Evolutionary conservation across 139 green algal species (phyloP).

Genomic region (Ostreobium quekettii): DNA sequence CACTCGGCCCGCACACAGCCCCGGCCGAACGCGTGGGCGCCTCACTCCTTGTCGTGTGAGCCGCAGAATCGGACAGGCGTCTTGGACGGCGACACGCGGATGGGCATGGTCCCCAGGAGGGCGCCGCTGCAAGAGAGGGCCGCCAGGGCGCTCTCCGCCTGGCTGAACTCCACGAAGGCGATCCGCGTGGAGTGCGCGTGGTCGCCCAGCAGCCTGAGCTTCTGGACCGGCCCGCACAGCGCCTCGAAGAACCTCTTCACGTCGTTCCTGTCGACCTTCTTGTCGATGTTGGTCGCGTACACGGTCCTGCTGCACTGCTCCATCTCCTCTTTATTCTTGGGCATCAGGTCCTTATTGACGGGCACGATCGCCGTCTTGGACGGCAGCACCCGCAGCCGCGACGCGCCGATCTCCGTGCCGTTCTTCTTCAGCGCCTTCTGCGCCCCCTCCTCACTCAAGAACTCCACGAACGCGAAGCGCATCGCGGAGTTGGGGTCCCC

Average conservation of each 20-base stretch:
- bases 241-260: constrained; percentile 81
- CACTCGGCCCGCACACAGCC: no score
- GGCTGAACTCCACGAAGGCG: constrained; percentile 90
- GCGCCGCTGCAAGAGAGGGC: constrained; percentile 87
- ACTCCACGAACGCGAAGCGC: constrained; percentile 95
- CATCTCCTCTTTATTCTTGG: constrained; percentile 38
- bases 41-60: constrained; percentile 13
- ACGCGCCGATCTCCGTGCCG: constrained; percentile 59
- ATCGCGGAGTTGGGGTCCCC: constrained; percentile 85
- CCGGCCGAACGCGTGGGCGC: no score
- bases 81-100: constrained; percentile 81
- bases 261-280: constrained; percentile 58
- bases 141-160: constrained; percentile 62
- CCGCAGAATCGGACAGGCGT: constrained; percentile 59
- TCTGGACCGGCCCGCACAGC: constrained; percentile 55
- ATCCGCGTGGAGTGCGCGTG: constrained; percentile 82
- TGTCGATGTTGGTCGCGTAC: constrained; percentile 94
- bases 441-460: constrained; percentile 49
- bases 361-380: constrained; percentile 91
- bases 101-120: constrained; percentile 68
- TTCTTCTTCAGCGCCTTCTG: constrained; percentile 47
- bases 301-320: constrained; percentile 69
- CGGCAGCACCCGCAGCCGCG: constrained; percentile 68
- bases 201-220: constrained; percentile 83
- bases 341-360: constrained; percentile 82